These are phyloP conservation scores for Cordyceps sp. DNA, from an alignment of 2,329 filamentous ascomycete genomes.

Conservation along the genomic window DNA sequence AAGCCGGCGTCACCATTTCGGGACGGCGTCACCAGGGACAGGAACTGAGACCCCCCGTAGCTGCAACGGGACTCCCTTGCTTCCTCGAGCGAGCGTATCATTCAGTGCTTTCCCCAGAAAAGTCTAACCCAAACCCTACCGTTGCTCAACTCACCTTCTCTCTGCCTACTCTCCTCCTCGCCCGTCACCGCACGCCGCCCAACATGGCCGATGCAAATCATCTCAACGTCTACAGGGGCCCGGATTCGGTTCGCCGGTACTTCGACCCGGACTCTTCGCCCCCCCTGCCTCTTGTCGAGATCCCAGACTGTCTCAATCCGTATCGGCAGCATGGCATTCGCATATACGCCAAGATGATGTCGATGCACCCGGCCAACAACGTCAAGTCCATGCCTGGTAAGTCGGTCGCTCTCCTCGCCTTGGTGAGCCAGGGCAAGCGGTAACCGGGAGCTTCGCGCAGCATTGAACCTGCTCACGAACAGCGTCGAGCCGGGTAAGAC, in stretches of 20 bases:
- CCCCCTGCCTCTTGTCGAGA: slow-evolving; percentile 43
- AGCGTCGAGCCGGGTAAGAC: slow-evolving; percentile 17
- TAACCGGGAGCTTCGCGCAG: slow-evolving; percentile 8
- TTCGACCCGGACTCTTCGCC: slow-evolving; percentile 41
- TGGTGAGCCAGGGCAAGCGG: not conserved
- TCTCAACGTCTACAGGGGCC: slow-evolving; percentile 40
- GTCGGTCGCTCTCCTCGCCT: not conserved
- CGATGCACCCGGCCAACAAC: slow-evolving; percentile 46
- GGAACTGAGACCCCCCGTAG: no score
- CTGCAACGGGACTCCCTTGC: no score
- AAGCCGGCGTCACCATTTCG: no score
- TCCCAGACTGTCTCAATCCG: slow-evolving; percentile 39
- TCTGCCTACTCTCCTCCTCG: not conserved
- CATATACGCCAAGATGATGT: slow-evolving; percentile 52
- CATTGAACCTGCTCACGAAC: slow-evolving; percentile 28
- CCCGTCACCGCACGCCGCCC: not conserved
- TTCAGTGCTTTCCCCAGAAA: no score
- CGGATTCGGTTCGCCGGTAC: slow-evolving; percentile 38
- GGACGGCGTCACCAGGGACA: no score
- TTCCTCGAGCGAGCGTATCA: no score
- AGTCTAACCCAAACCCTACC: not conserved
- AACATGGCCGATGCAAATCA: slow-evolving; percentile 11
- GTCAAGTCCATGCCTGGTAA: slow-evolving; percentile 45
- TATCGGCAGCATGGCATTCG: slow-evolving; percentile 38
- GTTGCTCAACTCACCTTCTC: not conserved